Evolutionary conservation across 2,329 filamentous ascomycete genomes (phyloP).

Genomic region (Akanthomyces uredinophilus): DNA sequence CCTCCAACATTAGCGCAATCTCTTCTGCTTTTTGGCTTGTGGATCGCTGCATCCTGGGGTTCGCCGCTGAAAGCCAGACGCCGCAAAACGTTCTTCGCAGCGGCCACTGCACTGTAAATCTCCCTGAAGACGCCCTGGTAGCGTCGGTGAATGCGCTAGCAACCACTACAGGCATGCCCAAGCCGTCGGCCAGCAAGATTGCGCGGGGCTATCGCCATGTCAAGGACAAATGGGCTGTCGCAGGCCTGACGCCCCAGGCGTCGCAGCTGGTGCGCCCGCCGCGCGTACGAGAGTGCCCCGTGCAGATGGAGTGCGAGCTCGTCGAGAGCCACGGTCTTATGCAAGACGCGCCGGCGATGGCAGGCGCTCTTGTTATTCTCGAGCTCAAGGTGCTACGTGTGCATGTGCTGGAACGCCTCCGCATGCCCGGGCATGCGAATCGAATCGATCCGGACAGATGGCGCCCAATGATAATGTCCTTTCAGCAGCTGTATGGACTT

Average conservation of each 20-base stretch:
- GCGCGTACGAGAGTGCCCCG: constrained; percentile 35
- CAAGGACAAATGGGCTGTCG: constrained; percentile 34
- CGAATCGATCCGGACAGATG: constrained; percentile 38
- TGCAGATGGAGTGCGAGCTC: constrained; percentile 38
- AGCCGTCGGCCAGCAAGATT: constrained; percentile 25
- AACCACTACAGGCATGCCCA: constrained; percentile 30
- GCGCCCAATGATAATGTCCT: constrained; percentile 40
- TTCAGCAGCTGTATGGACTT: constrained; percentile 39
- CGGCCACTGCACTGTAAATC: constrained; percentile 38
- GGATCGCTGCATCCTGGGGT: constrained; percentile 37
- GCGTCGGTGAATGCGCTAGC: constrained; percentile 34
- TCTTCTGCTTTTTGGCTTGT: constrained; percentile 42
- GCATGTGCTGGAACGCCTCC: constrained; percentile 29
- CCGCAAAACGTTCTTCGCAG: constrained; percentile 36
- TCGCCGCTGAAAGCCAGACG: constrained; percentile 32
- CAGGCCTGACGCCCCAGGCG: constrained; percentile 29
- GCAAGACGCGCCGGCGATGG: constrained; percentile 26
- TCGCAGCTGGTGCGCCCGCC: constrained; percentile 30
- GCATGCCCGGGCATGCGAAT: constrained; percentile 33
- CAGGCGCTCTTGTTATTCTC: constrained; percentile 27
- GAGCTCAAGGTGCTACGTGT: constrained; percentile 33
- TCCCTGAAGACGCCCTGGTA: constrained; percentile 31
- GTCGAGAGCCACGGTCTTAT: constrained; percentile 27
- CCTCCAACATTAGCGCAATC: constrained; percentile 37
- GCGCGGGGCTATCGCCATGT: constrained; percentile 30